Conservation (phyloP, 768 basidiomycete genomes). For the Termitomyces sp. region DNA sequence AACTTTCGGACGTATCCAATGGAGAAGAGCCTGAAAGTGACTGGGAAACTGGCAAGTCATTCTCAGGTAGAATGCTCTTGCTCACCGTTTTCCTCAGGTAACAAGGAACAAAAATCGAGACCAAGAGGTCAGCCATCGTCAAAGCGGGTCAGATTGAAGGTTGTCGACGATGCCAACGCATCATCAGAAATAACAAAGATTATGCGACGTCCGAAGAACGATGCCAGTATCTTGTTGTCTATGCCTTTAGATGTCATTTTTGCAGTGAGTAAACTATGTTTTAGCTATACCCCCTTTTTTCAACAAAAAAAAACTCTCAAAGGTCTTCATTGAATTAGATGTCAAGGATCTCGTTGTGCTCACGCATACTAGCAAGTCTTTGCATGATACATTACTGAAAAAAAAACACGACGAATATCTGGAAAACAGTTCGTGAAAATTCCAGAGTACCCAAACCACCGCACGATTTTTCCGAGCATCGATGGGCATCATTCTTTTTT, state of each 20-base stretch:
- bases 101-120: background rate
- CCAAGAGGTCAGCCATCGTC: background rate
- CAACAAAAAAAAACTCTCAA: background rate
- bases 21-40: background rate
- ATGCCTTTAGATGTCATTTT: background rate
- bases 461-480: constrained; percentile 17
- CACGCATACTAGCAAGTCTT: constrained; percentile 15
- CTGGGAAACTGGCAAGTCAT: background rate
- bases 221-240: background rate
- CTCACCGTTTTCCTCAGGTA: background rate
- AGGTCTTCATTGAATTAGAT: constrained; percentile 20
- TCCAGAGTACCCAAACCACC: constrained; percentile 17
- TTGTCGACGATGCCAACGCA: background rate
- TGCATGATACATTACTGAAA: constrained; percentile 16
- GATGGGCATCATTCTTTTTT: constrained; percentile 23
- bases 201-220: background rate
- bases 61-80: background rate
- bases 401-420: constrained; percentile 15
- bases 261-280: background rate
- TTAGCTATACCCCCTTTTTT: background rate
- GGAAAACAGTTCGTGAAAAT: constrained; percentile 17
- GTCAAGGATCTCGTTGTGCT: constrained; percentile 21
- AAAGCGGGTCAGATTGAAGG: background rate
- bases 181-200: background rate
- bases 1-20: background rate